Conservation (phyloP, 108 stramenopile species). For the Conticribra weissflogii region DNA sequence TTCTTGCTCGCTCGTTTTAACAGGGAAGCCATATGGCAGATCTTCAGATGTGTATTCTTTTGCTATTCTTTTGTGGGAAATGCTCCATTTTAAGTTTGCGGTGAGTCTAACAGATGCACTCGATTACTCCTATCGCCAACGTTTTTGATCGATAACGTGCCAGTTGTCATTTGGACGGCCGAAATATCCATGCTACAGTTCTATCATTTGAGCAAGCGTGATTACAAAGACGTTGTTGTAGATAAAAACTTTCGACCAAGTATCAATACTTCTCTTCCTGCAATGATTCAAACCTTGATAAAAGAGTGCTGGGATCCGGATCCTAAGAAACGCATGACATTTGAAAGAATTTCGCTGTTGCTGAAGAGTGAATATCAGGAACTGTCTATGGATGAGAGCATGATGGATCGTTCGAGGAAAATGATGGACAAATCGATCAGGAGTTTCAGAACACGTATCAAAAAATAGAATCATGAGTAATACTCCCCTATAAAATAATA, state of each 20-base stretch:
- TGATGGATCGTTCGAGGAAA: constrained; percentile 16
- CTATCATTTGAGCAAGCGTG: constrained; percentile 19
- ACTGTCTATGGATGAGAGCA: constrained; percentile 1
- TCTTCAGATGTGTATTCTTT: constrained; percentile 48
- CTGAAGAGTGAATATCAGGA: constrained; percentile 28
- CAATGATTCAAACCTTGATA: constrained; percentile 34
- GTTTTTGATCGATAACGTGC: too few relatives aligned
- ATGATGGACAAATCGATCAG: constrained; percentile 27
- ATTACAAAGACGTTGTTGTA: constrained; percentile 31
- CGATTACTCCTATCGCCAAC: too few relatives aligned
- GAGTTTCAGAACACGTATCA: constrained; percentile 16
- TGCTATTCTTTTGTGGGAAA: constrained; percentile 52
- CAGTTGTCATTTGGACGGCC: too few relatives aligned
- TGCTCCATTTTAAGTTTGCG: constrained; percentile 46
- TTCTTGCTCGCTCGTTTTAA: constrained; percentile 1
- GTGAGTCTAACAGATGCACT: constrained; percentile 13
- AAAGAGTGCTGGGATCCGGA: constrained; percentile 42
- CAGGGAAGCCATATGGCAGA: constrained; percentile 43
- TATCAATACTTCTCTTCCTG: constrained; percentile 27
- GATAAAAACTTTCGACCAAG: constrained; percentile 27
- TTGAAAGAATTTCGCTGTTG: constrained; percentile 35
- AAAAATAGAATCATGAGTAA: too few relatives aligned
- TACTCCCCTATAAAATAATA: too few relatives aligned
- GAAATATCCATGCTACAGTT: too few relatives aligned
- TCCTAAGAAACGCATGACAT: constrained; percentile 41